These are phyloP conservation scores for Wickerhamomyces pijperi DNA, from an alignment of 805 yeast genomes.

Conservation along the genomic window DNA sequence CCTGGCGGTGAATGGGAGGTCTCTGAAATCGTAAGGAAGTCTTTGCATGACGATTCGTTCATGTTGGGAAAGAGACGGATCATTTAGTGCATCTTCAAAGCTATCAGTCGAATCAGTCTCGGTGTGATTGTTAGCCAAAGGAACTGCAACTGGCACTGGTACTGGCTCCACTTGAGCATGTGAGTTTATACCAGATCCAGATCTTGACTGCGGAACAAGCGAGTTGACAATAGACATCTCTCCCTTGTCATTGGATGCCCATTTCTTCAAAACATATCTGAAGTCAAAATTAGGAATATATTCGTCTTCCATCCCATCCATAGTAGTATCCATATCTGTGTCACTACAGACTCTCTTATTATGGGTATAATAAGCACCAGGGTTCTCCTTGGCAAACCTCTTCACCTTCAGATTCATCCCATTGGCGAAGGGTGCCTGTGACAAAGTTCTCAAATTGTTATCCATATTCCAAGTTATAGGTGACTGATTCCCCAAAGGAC, in stretches of 20 bases:
- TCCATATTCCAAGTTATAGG: not conserved
- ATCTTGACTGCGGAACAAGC: slow-evolving; percentile 10
- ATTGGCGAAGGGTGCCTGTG: not conserved
- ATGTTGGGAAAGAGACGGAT: not conserved
- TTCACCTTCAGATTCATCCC: not conserved
- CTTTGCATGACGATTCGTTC: slow-evolving; percentile 20
- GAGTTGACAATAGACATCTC: slow-evolving; percentile 8
- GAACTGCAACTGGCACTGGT: slow-evolving; percentile 26
- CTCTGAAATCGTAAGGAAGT: slow-evolving; percentile 42
- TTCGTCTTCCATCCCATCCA: slow-evolving; percentile 64
- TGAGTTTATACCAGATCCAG: too few species aligned
- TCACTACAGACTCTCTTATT: not conserved
- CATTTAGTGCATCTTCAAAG: slow-evolving; percentile 12
- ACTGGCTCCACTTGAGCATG: slow-evolving; percentile 27
- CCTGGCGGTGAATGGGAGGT: slow-evolving; percentile 51
- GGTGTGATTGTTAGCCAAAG: slow-evolving; percentile 13
- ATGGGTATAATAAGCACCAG: not conserved
- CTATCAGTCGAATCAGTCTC: too few species aligned
- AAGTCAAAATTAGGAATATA: slow-evolving; percentile 66
- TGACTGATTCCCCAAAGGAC: not conserved
- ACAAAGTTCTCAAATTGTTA: not conserved
- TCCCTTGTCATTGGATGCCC: slow-evolving; percentile 25
- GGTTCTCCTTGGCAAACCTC: not conserved
- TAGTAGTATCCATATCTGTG: not conserved
- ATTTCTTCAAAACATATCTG: slow-evolving; percentile 32